Evolutionary conservation across 257 asterid species (phyloP), one percentile per base, ranked within the genome.

Genomic region (Agastache rugosa): DNA sequence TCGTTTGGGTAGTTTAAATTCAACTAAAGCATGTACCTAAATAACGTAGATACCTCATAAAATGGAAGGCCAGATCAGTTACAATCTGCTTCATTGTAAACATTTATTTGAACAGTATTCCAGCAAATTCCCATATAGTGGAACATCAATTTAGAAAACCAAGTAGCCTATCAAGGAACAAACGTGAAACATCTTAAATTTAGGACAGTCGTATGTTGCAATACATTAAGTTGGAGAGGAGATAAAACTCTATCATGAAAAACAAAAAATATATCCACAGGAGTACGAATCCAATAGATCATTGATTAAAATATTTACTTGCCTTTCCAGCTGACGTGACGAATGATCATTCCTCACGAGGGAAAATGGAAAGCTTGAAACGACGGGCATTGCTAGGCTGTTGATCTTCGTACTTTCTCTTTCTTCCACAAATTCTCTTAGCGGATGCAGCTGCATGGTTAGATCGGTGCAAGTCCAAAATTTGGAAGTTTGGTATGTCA

Each of bases 341-440:
- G 37, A 25, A 15, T 11, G 20, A 51, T 66, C 68, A 63, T 20
- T 61, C 80, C 14, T 45, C 67, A 2, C 66, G 76, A 47, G 80
- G 80, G 27, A 76, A 76, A 76, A 76, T 61, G 20, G 76, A 69
- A 75, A 77, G 80, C 76, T 51, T 77, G 50, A 77, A 77, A 17
- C 41, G 63, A 42, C 61, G 48, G 51, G 42, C 20, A 8, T 16
- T 55, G 10, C 37, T 2, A 5, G 67, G 17, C 60, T 39, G 63
- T 56, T 62, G 47, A 10, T 68, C 37, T 53, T 47, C 56, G 34
- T 45, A 10, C 54, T 29, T 45, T 41, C 59, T 22, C 50, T 58
- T 76, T 11, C 7, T 27, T 23, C 58, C 69, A 0, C 0, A 19
- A 50, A 75, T 67, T 59, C 19, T 75, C 64, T 7, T 59, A 15